Percentiles rank a stretch among this genome's conserved stretches.
phyloP scores from a whole-genome alignment of 257 asterid genomes.

The Primulina tabacum region DNA sequence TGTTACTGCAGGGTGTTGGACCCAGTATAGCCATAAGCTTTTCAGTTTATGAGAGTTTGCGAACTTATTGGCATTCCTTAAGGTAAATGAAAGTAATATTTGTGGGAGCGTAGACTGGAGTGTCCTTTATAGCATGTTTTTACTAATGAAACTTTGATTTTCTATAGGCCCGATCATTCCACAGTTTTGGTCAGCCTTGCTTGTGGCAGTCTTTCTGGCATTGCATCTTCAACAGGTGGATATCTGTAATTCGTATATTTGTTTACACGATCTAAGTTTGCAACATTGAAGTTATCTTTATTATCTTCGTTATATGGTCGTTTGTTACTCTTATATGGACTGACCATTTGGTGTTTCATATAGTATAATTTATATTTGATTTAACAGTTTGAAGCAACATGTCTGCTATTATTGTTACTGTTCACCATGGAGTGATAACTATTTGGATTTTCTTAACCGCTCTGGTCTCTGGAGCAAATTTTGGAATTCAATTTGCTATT shows the following conservation, averaged over 20 bases:
- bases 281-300: not conserved
- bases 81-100: constrained; percentile 40
- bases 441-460: not conserved
- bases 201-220: constrained; percentile 94
- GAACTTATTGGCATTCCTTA: constrained; percentile 53
- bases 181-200: constrained; percentile 69
- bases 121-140: constrained; percentile 1
- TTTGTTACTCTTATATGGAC: not conserved
- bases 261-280: not conserved
- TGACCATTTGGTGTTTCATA: not conserved
- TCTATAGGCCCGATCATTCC: constrained; percentile 71
- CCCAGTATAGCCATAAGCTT: constrained; percentile 95
- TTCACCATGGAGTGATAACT: not conserved
- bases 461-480: not conserved
- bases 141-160: not conserved
- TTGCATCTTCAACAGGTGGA: constrained; percentile 87
- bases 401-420: not conserved
- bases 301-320: not conserved
- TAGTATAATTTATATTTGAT: not conserved
- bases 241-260: constrained; percentile 5
- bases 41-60: constrained; percentile 76
- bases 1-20: constrained; percentile 78
- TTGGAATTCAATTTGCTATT: not conserved
- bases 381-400: not conserved
- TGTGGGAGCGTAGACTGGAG: not conserved